Conservation (phyloP, 2,329 filamentous ascomycete species). For the Aspergillus floridensis region DNA sequence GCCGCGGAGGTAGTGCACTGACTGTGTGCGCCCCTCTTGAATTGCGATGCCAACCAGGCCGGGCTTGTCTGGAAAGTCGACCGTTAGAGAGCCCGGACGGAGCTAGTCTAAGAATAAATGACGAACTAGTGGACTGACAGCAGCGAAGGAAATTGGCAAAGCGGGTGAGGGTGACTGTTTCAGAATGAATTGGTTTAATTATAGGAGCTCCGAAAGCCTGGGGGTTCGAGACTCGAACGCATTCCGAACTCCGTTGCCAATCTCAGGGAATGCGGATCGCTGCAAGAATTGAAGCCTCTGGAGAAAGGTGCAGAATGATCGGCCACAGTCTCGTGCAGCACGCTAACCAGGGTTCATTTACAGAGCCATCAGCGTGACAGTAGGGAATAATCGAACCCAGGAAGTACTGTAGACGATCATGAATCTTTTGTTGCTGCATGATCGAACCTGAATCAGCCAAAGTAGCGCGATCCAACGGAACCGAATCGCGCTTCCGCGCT, state of each 20-base stretch:
- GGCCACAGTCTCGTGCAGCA: background rate
- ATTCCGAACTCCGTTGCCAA: slow-evolving; percentile 3
- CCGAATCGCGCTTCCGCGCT: background rate
- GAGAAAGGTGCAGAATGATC: too few relatives aligned
- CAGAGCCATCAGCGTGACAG: too few relatives aligned
- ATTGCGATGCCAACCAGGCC: background rate
- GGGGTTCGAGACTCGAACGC: background rate
- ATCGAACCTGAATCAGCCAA: background rate
- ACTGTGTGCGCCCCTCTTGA: background rate
- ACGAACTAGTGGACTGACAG: slow-evolving; percentile 3
- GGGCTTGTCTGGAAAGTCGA: background rate
- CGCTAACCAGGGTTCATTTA: background rate
- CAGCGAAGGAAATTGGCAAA: background rate
- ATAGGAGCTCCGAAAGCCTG: background rate
- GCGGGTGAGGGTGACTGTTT: background rate
- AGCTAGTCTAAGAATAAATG: background rate
- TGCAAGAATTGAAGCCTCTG: background rate
- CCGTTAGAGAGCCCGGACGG: background rate
- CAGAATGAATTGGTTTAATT: slow-evolving; percentile 7
- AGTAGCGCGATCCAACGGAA: background rate
- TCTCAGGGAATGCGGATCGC: background rate
- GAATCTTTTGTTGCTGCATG: too few relatives aligned
- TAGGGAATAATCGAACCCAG: too few relatives aligned
- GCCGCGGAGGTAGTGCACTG: background rate
- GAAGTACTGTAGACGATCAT: too few relatives aligned